Conservation (phyloP, 176 grass and related monocot species). For the Panicum miliaceum region DNA sequence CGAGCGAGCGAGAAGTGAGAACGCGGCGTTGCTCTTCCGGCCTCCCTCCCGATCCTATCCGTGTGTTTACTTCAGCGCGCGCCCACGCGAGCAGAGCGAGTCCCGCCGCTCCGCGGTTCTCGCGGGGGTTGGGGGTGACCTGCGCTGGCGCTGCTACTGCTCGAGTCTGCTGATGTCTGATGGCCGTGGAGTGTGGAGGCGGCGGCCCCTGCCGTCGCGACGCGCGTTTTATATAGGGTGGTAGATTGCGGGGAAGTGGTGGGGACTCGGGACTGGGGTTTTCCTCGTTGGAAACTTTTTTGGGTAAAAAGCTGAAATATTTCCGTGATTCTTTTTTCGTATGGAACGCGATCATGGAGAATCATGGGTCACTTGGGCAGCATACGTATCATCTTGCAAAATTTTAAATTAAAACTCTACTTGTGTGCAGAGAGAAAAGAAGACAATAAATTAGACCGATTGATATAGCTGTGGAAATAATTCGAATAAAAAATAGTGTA, state of each 20-base stretch:
- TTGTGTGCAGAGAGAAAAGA: too few species aligned
- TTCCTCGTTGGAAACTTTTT: not conserved
- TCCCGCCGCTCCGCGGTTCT: not conserved
- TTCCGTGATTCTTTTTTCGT: too few species aligned
- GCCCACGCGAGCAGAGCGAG: not conserved
- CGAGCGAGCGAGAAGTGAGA: constrained; percentile 10
- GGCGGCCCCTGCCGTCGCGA: constrained; percentile 24
- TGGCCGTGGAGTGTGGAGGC: not conserved
- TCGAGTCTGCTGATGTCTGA: not conserved
- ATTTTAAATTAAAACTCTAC: too few species aligned
- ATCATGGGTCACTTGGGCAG: too few species aligned
- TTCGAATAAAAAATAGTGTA: too few species aligned
- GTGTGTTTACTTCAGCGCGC: constrained; percentile 22
- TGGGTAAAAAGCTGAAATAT: not conserved
- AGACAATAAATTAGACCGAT: too few species aligned
- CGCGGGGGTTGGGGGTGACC: not conserved
- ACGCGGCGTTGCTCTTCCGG: constrained; percentile 12
- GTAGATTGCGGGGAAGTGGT: not conserved
- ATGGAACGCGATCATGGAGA: too few species aligned
- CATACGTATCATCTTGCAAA: too few species aligned
- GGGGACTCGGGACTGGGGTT: too few species aligned
- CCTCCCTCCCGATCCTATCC: not conserved
- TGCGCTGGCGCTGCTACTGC: not conserved
- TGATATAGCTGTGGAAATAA: too few species aligned
- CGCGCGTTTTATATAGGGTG: constrained; percentile 35